Percentiles rank a stretch among this genome's conserved stretches.
Evolutionary conservation across 345 rosid species (phyloP).

Genomic region (Pseudoturritis turrita): DNA sequence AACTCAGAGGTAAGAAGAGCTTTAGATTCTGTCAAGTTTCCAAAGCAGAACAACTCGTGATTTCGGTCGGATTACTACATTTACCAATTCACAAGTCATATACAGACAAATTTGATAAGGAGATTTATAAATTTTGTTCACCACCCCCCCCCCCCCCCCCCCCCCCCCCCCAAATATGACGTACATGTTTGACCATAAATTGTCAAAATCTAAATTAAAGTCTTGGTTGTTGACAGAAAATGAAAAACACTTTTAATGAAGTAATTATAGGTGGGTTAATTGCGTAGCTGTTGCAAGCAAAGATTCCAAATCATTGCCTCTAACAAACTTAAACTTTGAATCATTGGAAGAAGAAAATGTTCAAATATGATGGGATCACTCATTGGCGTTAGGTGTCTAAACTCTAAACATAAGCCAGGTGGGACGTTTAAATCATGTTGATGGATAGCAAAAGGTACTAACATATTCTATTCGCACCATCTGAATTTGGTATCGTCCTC

Average conservation of each 20-base stretch:
- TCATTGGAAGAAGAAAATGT: slow-evolving; percentile 1
- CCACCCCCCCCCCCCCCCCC: background rate
- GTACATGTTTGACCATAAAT: background rate
- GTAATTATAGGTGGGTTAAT: background rate
- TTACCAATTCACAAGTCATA: background rate
- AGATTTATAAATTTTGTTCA: background rate
- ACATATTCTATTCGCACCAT: slow-evolving; percentile 36
- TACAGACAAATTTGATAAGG: background rate
- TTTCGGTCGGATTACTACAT: background rate
- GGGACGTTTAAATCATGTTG: background rate
- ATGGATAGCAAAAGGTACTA: background rate
- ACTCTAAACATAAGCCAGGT: background rate
- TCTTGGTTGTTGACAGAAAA: background rate
- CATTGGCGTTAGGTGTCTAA: background rate
- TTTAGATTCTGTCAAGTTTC: slow-evolving; percentile 13
- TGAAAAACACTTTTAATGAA: background rate
- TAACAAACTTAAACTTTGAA: background rate
- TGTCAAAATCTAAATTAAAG: background rate
- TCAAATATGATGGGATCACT: slow-evolving; percentile 4
- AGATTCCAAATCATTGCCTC: background rate
- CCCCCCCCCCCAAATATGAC: background rate
- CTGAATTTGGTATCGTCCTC: slow-evolving; percentile 32
- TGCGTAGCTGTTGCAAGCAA: slow-evolving; percentile 15
- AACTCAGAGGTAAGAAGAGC: slow-evolving; percentile 4
- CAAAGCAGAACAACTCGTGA: slow-evolving; percentile 16